Evolutionary conservation across 225 moss, liverwort and hornwort genomes (phyloP).

Genomic region (Asterella californica): DNA sequence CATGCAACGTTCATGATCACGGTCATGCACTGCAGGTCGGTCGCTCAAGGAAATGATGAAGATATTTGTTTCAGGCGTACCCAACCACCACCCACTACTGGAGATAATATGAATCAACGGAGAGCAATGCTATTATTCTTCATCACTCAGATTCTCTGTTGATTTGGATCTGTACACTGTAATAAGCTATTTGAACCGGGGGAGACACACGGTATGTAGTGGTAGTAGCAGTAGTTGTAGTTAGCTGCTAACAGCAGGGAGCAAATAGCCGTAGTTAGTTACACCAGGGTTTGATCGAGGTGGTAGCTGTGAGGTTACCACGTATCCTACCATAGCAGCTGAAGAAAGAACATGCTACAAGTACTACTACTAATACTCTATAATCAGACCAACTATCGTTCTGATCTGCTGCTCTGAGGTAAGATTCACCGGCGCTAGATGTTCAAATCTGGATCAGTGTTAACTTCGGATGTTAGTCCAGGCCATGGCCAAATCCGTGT

Average conservation of each 20-base stretch:
- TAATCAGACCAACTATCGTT: no score
- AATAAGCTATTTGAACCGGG: background rate
- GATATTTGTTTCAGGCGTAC: background rate
- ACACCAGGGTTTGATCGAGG: background rate
- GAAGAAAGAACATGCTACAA: background rate
- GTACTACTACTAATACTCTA: no score
- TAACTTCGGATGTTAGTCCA: no score
- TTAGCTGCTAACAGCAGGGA: background rate
- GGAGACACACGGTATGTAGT: no score
- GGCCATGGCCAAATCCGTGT: no score
- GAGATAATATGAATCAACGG: background rate
- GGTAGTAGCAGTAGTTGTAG: no score
- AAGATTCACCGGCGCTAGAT: no score
- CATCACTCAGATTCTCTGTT: background rate
- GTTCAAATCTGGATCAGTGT: no score
- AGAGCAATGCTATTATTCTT: no score
- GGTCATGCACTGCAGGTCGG: constrained; percentile 1
- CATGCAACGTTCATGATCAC: constrained; percentile 7
- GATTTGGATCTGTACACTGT: background rate
- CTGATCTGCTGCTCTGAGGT: no score
- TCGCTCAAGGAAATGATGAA: background rate
- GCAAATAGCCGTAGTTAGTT: background rate
- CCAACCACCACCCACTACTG: background rate
- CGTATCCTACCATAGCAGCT: background rate
- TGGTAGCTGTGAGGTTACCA: background rate